These are phyloP conservation scores for Xylaria palmicola DNA, from an alignment of 495 filamentous ascomycete genomes.

Conservation along the genomic window DNA sequence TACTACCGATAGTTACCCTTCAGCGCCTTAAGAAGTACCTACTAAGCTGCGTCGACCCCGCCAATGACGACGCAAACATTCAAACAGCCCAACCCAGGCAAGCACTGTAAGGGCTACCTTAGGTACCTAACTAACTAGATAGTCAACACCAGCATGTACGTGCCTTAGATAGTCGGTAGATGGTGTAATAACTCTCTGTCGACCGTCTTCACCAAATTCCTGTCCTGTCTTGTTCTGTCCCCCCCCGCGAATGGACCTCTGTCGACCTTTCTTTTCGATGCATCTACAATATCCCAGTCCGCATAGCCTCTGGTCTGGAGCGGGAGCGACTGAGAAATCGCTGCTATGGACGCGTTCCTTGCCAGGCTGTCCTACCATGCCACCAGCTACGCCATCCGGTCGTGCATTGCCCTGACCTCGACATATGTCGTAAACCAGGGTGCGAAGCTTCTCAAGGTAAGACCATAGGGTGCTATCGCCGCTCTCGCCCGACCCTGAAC, in stretches of 20 bases:
- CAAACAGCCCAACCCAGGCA: too few relatives aligned
- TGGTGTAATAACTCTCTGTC: too few relatives aligned
- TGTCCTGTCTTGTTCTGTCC: too few relatives aligned
- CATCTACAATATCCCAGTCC: conserved; percentile 12
- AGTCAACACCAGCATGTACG: too few relatives aligned
- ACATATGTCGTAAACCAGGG: conserved; percentile 83
- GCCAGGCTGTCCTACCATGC: conserved; percentile 68
- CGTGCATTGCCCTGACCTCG: conserved; percentile 86
- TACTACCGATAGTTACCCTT: too few relatives aligned
- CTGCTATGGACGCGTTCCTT: conserved; percentile 75
- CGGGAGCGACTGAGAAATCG: conserved; percentile 10
- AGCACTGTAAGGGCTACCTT: background rate
- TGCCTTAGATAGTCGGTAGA: too few relatives aligned
- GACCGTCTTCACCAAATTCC: too few relatives aligned
- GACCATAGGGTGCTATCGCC: conserved; percentile 6
- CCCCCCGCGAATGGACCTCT: background rate
- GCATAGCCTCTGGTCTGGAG: conserved; percentile 13
- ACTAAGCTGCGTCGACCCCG: conserved; percentile 15
- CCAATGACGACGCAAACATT: conserved; percentile 21
- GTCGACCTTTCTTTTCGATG: conserved; percentile 12
- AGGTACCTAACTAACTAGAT: conserved; percentile 7
- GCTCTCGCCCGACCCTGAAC: background rate
- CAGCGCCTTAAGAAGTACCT: too few relatives aligned
- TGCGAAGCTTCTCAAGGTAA: conserved; percentile 73
- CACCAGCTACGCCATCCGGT: conserved; percentile 87